Base-by-base conservation (phyloP, 2,329 filamentous ascomycete genomes). In the Colletotrichum somersetense region DNA sequence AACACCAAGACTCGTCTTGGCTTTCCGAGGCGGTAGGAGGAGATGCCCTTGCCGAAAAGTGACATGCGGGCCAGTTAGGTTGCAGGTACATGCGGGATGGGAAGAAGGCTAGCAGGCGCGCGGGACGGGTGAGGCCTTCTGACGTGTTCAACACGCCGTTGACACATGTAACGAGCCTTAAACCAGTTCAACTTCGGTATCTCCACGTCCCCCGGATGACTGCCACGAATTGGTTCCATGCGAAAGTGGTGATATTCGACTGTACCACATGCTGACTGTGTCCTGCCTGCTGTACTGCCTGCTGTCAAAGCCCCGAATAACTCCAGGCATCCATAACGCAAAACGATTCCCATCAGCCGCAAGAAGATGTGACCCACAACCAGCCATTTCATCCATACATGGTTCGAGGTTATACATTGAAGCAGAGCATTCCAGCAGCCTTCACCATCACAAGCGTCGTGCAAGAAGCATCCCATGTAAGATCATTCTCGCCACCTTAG, bases 401-500 rank as follows among this genome's bases (percentile, higher is more conserved):
- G 18, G 10, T 38, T 40, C 33, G 33, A 20, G 18, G 18, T n/a
- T 14, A 20, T 57, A 3, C 53, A 38, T n/a, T 46, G 20, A n/a
- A n/a, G 20, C 20, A 26, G n/a, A 40, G 7, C 7, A 3, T 18
- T n/a, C 7, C 14, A 2, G 26, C 5, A 23, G 10, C 20, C n/a
- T 5, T 3, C 3, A 42, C n/a, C 12, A 5, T n/a, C 55, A 2
- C n/a, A 35, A 40, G 12, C 11, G 35, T 35, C 35, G n/a, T 14
- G 35, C 35, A 10, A 26, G 55, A 58, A 26, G 6, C 38, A 42
- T 18, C n/a, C n/a, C 56, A 6, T 7, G 7, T 14, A 26, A 8
- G 7, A 33, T 63, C 18, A 53, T 12, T 63, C 35, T 16, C 61
- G 46, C 61, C 50, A 64, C 3, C 38, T 35, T 20, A 64, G 6